Base-by-base conservation (phyloP, 306 rosid species). In the Cyclanthera cordifolia region DNA sequence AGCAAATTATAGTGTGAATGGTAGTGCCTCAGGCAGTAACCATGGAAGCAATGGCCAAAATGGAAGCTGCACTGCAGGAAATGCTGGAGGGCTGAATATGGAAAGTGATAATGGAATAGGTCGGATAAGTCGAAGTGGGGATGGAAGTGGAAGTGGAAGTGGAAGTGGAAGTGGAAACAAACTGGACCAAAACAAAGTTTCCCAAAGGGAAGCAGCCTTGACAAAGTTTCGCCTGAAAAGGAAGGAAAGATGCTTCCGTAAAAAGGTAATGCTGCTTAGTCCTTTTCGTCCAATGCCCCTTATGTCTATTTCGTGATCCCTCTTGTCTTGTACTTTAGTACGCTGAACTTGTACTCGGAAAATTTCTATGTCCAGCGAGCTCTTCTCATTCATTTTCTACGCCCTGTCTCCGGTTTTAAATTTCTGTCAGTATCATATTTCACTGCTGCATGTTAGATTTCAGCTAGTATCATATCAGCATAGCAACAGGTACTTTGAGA, bases 1-100 rank as follows among this genome's bases (percentile, higher is more conserved):
- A 45, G 93, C 78, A 71, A 84, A 82, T 74, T 83, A 72, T 74
- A 79, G 90, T 70, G 73, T 83, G 81, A 82, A 82, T 49, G 78
- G 86, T 73, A 91, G 95, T 49, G 85, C 74, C 63, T 86, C 95
- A 1, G 92, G 92, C 58, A 87, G 96, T 75, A 85, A 87, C 83
- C 80, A 83, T 67, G 92, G 84, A 58, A 86, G 90, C 83, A 89
- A 89, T 80, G 87, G 89, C 60, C 88, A 81, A 80, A 86, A 85
- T 70, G 87, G 95, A 55, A 78, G 87, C 74, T 81, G 83, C 73
- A 75, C 74, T 46, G 87, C 82, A 71, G 74, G 75, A 47, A 75
- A 84, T 70, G 78, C 82, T 51, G 82, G 87, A 58, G 86, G 82
- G 74, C 78, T 79, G 65, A 86, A 86, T 78, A 52, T 72, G 61